Percentiles rank a stretch among this genome's conserved stretches.
Evolutionary conservation across 805 yeast species (phyloP).

Genomic region (Ogataea salicorniae): DNA sequence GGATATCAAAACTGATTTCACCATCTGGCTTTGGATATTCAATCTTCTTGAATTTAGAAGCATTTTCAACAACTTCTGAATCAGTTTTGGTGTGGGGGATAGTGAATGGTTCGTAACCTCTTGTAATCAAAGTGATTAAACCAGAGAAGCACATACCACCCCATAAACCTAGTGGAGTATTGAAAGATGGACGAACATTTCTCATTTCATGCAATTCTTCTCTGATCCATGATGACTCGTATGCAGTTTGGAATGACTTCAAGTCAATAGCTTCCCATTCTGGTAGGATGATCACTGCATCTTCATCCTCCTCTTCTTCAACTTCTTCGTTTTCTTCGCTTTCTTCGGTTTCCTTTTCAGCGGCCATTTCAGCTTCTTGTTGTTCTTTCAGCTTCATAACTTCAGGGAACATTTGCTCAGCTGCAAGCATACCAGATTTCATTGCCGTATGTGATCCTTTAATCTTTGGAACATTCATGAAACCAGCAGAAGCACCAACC

Average conservation of each 20-base stretch:
- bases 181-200: slow-evolving; percentile 90
- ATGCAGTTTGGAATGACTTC: slow-evolving; percentile 54
- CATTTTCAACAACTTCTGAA: slow-evolving; percentile 63
- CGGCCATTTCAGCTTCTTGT: slow-evolving; percentile 34
- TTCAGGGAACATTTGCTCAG: slow-evolving; percentile 62
- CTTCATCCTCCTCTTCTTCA: slow-evolving; percentile 38
- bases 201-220: slow-evolving; percentile 81
- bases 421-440: slow-evolving; percentile 93
- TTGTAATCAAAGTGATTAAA: slow-evolving; percentile 67
- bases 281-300: slow-evolving; percentile 28
- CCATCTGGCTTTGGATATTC: slow-evolving; percentile 96
- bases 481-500: slow-evolving; percentile 95
- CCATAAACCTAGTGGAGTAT: slow-evolving; percentile 62
- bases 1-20: slow-evolving; percentile 80
- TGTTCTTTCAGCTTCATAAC: slow-evolving; percentile 43
- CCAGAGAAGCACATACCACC: slow-evolving; percentile 89
- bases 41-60: slow-evolving; percentile 61
- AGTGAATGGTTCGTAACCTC: slow-evolving; percentile 87
- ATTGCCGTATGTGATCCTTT: slow-evolving; percentile 98
- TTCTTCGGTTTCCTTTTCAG: slow-evolving; percentile 36
- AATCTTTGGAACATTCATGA: slow-evolving; percentile 94
- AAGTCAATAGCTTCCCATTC: slow-evolving; percentile 45
- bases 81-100: slow-evolving; percentile 64
- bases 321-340: slow-evolving; percentile 37
- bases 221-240: slow-evolving; percentile 77